These are phyloP conservation scores for Leccinellum rugosiceps DNA, from an alignment of 768 basidiomycete genomes.

Conservation along the genomic window DNA sequence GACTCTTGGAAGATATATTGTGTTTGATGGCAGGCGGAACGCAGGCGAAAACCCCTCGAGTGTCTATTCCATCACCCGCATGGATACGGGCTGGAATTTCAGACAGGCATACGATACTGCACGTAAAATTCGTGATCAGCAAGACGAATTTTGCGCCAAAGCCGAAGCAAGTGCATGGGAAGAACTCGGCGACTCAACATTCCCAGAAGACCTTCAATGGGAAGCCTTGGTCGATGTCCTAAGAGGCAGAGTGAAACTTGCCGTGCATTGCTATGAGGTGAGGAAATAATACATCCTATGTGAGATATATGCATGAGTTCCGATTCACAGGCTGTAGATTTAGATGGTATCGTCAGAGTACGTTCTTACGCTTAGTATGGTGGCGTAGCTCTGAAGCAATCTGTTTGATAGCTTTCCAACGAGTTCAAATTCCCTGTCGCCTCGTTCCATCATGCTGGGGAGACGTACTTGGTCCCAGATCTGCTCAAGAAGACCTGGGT, in stretches of 20 bases:
- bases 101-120: slow-evolving; percentile 80
- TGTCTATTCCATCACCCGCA: slow-evolving; percentile 51
- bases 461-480: slow-evolving; percentile 80
- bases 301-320: neutral
- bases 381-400: neutral
- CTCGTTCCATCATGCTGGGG: slow-evolving; percentile 76
- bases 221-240: slow-evolving; percentile 77
- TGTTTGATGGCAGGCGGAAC: neutral
- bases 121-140: slow-evolving; percentile 58
- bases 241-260: slow-evolving; percentile 64
- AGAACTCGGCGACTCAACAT: slow-evolving; percentile 34
- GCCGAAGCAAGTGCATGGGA: slow-evolving; percentile 47
- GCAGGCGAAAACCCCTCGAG: slow-evolving; percentile 35
- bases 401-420: slow-evolving; percentile 56
- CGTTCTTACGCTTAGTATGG: slow-evolving; percentile 19
- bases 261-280: slow-evolving; percentile 38
- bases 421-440: slow-evolving; percentile 82
- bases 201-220: slow-evolving; percentile 68
- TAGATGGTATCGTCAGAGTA: slow-evolving; percentile 69
- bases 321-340: slow-evolving; percentile 53
- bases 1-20: neutral
- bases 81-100: slow-evolving; percentile 78
- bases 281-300: neutral
- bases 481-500: slow-evolving; percentile 70
- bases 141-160: slow-evolving; percentile 68